phyloP scores from a whole-genome alignment of 805 yeast species.

The Pichia heedii region DNA sequence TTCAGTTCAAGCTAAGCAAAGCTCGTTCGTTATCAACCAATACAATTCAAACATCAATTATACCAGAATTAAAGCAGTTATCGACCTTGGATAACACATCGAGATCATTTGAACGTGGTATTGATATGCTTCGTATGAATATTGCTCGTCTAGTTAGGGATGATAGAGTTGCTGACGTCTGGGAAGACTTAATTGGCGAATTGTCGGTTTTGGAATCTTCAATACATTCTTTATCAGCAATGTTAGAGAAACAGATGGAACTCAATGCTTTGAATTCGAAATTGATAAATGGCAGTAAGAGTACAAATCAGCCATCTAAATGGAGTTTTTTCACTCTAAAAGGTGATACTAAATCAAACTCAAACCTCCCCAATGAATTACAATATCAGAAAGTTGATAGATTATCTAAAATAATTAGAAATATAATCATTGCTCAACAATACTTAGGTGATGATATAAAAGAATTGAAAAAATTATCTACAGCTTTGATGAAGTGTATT shows the following conservation, averaged over 20 bases:
- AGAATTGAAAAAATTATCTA: constrained; percentile 8
- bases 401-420: constrained; percentile 10
- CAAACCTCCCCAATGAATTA: not conserved
- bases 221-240: constrained; percentile 1
- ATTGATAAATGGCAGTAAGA: not conserved
- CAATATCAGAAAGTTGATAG: constrained; percentile 4
- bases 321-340: constrained; percentile 5
- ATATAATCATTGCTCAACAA: constrained; percentile 8
- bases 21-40: constrained; percentile 7
- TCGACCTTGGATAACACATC: constrained; percentile 4
- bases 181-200: constrained; percentile 15
- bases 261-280: not conserved
- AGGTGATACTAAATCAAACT: not conserved
- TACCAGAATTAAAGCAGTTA: constrained; percentile 4
- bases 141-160: constrained; percentile 9
- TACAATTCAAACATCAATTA: constrained; percentile 3
- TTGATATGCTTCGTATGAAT: constrained; percentile 8
- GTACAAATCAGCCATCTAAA: not conserved
- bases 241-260: constrained; percentile 7
- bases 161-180: constrained; percentile 12
- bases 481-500: constrained; percentile 4
- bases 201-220: constrained; percentile 9
- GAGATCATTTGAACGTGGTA: constrained; percentile 10
- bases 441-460: constrained; percentile 12
- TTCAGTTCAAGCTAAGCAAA: constrained; percentile 9